These are phyloP conservation scores for Aspergillus sp. DNA, from an alignment of 2,329 filamentous ascomycete species.

Conservation along the genomic window DNA sequence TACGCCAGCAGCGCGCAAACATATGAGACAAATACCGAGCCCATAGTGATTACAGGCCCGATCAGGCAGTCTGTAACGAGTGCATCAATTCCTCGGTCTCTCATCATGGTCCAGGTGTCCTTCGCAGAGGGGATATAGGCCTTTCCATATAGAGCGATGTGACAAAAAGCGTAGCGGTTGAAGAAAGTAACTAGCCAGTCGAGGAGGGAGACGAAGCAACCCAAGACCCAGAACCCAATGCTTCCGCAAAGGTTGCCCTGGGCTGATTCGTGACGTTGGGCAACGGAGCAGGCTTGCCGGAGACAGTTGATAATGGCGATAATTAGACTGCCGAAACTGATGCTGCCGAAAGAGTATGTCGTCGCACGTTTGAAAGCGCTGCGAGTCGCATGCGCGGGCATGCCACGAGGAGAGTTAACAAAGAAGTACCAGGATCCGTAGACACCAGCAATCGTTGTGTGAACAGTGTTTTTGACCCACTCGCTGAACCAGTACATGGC, in stretches of 20 bases:
- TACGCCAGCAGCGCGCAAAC: conserved; percentile 78
- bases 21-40: conserved; percentile 79
- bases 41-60: conserved; percentile 70
- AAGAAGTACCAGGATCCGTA: conserved; percentile 95
- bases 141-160: conserved; percentile 92
- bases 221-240: conserved; percentile 71
- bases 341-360: conserved; percentile 90
- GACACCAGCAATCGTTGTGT: conserved; percentile 81
- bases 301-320: conserved; percentile 86
- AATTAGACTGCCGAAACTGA: conserved; percentile 79
- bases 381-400: conserved; percentile 75
- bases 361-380: conserved; percentile 78
- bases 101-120: conserved; percentile 88
- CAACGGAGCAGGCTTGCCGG: conserved; percentile 78
- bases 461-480: conserved; percentile 90
- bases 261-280: conserved; percentile 62
- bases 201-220: conserved; percentile 73
- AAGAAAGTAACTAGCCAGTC: conserved; percentile 86
- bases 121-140: conserved; percentile 83
- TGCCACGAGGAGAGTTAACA: conserved; percentile 57
- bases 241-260: conserved; percentile 68
- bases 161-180: conserved; percentile 89
- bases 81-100: conserved; percentile 85
- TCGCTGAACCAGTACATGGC: conserved; percentile 93
- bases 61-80: conserved; percentile 86